Percentiles rank a stretch among this genome's conserved stretches.
These are phyloP conservation scores for sweet orange (Citrus sinensis) DNA, from an alignment of 345 rosid genomes.

Conservation along the genomic window DVS_A1.0 CM039165.1:264501-265000, in stretches of 20 bases:
- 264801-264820: conserved; percentile 46
- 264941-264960: conserved; percentile 85
- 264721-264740: background rate
- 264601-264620: too few relatives aligned
- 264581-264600: too few relatives aligned
- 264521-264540: too few relatives aligned
- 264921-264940: background rate
- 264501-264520: too few relatives aligned
- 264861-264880: background rate
- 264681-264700: background rate
- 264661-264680: too few relatives aligned
- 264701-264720: background rate
- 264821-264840: conserved; percentile 66
- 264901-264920: background rate
- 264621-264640: too few relatives aligned
- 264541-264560: too few relatives aligned
- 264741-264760: conserved; percentile 16
- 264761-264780: conserved; percentile 74
- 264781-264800: conserved; percentile 55
- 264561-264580: too few relatives aligned
- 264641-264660: too few relatives aligned
- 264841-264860: background rate
- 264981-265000: conserved; percentile 58
- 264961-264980: conserved; percentile 33
- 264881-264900: background rate